Evolutionary conservation across 257 asterid genomes (phyloP).

Genomic region (Nicotiana noctiflora): DNA sequence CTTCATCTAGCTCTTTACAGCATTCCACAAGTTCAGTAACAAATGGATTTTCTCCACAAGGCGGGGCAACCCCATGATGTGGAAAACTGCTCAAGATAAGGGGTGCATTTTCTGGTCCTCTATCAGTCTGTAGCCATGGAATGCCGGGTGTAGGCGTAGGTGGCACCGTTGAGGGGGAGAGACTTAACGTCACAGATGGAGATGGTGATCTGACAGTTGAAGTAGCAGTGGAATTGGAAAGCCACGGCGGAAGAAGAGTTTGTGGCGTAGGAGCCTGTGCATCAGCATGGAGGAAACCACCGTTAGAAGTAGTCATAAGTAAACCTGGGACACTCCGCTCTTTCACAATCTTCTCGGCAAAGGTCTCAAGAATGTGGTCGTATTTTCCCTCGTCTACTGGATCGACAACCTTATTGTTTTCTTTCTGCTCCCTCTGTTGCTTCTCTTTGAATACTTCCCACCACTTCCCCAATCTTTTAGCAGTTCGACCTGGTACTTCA

Average conservation of each 20-base stretch:
- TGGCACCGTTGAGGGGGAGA: slow-evolving; percentile 46
- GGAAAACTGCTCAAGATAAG: slow-evolving; percentile 21
- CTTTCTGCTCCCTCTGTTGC: slow-evolving; percentile 43
- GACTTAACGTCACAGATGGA: slow-evolving; percentile 68
- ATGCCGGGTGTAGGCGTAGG: slow-evolving; percentile 22
- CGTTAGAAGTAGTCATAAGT: slow-evolving; percentile 42
- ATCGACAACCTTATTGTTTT: slow-evolving; percentile 18
- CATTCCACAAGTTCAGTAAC: slow-evolving; percentile 57
- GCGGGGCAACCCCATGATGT: slow-evolving; percentile 24
- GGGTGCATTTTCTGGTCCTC: slow-evolving; percentile 4
- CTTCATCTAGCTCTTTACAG: slow-evolving; percentile 71
- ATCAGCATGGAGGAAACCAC: slow-evolving; percentile 37
- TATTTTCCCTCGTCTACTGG: slow-evolving; percentile 53
- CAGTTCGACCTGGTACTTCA: slow-evolving; percentile 62
- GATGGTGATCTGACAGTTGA: slow-evolving; percentile 31
- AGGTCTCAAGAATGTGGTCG: slow-evolving; percentile 42
- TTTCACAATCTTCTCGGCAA: slow-evolving; percentile 56
- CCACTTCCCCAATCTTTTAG: slow-evolving; percentile 72
- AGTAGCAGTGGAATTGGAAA: slow-evolving; percentile 41
- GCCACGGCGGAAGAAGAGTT: slow-evolving; percentile 65
- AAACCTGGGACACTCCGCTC: slow-evolving; percentile 17
- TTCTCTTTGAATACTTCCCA: slow-evolving; percentile 56
- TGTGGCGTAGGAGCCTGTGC: slow-evolving; percentile 26
- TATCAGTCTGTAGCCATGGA: slow-evolving; percentile 50
- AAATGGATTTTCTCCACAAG: slow-evolving; percentile 28